phyloP scores from a whole-genome alignment of 225 moss, liverwort and hornwort species.

The Straminergon stramineum region DNA sequence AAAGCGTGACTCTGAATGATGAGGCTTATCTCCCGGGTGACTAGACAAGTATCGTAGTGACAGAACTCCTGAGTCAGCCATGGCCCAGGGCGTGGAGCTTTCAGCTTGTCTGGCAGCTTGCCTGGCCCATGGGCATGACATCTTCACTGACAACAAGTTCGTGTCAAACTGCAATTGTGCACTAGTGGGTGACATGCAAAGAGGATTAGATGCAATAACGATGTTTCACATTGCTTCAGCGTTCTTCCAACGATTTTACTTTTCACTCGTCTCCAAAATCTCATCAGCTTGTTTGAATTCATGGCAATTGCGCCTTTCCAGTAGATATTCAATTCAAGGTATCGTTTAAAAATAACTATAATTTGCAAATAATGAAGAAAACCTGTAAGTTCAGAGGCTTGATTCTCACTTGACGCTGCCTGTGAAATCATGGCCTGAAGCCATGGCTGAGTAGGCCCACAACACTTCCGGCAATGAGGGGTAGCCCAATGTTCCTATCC shows the following conservation, averaged over 20 bases:
- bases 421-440: background rate
- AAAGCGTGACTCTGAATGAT: background rate
- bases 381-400: background rate
- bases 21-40: conserved; percentile 3
- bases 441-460: background rate
- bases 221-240: background rate
- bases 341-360: background rate
- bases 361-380: background rate
- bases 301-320: background rate
- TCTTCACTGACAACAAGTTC: background rate
- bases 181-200: background rate
- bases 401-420: background rate
- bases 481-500: background rate
- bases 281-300: background rate
- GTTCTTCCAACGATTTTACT: no score
- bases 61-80: background rate
- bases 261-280: background rate
- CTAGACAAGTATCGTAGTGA: background rate
- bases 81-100: background rate
- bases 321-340: background rate
- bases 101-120: background rate
- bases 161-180: background rate
- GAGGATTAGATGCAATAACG: background rate
- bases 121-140: background rate
- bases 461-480: background rate